Conservation (phyloP, 768 basidiomycete species). For the Mycena latifolia region DNA sequence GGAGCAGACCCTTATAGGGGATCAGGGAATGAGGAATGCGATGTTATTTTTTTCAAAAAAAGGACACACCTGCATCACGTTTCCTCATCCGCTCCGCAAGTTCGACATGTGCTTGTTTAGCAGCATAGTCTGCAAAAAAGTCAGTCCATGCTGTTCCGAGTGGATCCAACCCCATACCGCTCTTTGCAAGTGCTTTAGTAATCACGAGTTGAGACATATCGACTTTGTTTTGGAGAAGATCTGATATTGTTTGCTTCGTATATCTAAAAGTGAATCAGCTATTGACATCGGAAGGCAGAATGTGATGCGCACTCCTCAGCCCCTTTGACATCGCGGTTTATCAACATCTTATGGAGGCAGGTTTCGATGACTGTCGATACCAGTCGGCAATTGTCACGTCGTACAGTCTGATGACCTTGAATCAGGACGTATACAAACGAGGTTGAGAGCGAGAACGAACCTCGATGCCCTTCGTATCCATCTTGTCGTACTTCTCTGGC, state of each 20-base stretch:
- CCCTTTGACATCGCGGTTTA: conserved; percentile 92
- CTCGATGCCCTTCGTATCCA: conserved; percentile 99
- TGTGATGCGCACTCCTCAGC: conserved; percentile 81
- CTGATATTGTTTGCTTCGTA: conserved; percentile 92
- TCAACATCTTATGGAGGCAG: conserved; percentile 97
- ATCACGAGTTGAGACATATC: conserved; percentile 99
- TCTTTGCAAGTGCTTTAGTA: conserved; percentile 95
- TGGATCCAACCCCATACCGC: conserved; percentile 58
- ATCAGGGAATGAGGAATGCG: not conserved
- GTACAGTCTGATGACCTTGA: conserved; percentile 80
- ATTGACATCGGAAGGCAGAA: conserved; percentile 2
- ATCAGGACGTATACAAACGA: conserved; percentile 4
- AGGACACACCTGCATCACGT: conserved; percentile 87
- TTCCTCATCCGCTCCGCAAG: conserved; percentile 95
- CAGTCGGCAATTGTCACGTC: conserved; percentile 98
- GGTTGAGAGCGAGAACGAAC: conserved; percentile 54
- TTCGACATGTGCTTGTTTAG: conserved; percentile 97
- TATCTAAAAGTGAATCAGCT: conserved; percentile 66
- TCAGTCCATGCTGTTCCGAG: conserved; percentile 2
- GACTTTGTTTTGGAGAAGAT: conserved; percentile 94
- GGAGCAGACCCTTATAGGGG: conserved; percentile 85
- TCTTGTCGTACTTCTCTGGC: conserved; percentile 96
- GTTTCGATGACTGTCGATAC: conserved; percentile 99
- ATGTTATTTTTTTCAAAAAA: no score
- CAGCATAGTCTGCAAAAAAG: conserved; percentile 80